phyloP scores from a whole-genome alignment of 2,329 filamentous ascomycete genomes.

The Sporothrix mexicana region DNA sequence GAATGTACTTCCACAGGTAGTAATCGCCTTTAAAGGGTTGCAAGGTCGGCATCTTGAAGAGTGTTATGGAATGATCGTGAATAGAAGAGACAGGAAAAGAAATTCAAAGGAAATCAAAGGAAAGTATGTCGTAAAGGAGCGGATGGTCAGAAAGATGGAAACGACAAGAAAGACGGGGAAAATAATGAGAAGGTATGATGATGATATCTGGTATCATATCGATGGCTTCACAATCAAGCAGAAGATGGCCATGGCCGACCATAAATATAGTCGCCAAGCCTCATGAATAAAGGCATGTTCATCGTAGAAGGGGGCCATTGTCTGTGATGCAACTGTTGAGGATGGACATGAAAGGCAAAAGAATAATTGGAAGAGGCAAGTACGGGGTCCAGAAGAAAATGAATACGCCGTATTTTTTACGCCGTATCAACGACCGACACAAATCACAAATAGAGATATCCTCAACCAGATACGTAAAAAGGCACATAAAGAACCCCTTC shows the following conservation, averaged over 20 bases:
- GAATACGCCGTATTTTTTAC: conserved; percentile 9
- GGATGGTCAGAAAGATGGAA: background rate
- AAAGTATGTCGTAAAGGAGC: background rate
- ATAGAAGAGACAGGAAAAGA: background rate
- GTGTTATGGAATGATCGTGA: background rate
- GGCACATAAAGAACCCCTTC: conserved; percentile 16
- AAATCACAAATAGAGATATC: background rate
- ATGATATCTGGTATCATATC: background rate
- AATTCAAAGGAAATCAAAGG: background rate
- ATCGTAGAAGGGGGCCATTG: background rate
- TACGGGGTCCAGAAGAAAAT: background rate
- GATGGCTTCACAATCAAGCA: background rate
- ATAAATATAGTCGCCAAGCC: conserved; percentile 21
- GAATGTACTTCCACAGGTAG: conserved; percentile 32
- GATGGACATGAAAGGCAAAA: background rate
- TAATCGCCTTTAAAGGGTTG: background rate
- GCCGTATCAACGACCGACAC: background rate
- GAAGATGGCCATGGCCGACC: background rate
- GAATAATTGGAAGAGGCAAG: background rate
- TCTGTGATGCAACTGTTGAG: background rate
- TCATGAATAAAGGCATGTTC: background rate
- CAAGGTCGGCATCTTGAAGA: conserved; percentile 26
- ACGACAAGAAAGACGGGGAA: background rate
- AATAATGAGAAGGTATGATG: background rate
- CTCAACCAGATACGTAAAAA: background rate